Conservation (phyloP, 352 stramenopile genomes). For the Globisporangium mamillatum region DNA sequence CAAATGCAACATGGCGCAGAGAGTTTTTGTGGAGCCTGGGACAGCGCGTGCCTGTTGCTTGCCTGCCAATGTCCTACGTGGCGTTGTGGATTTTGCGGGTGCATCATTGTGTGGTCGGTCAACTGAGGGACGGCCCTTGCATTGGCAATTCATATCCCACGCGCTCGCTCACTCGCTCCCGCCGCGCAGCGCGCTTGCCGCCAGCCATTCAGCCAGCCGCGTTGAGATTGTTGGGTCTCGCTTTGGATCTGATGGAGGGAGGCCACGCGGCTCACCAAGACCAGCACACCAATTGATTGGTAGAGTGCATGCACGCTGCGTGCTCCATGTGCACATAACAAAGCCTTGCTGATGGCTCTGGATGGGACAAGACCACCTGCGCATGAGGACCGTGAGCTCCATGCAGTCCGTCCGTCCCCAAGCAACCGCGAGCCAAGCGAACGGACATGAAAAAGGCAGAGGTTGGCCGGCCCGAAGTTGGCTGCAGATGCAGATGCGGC, state of each 20-base stretch:
- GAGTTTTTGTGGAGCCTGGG: background rate
- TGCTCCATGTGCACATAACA: background rate
- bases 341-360: background rate
- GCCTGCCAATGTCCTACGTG: background rate
- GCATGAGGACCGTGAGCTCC: background rate
- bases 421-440: background rate
- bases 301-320: background rate
- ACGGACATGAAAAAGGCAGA: background rate
- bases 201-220: background rate
- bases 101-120: background rate
- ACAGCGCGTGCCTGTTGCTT: background rate
- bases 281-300: background rate
- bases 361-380: background rate
- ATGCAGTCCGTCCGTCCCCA: background rate
- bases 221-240: background rate
- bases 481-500: background rate
- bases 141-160: background rate
- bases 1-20: background rate
- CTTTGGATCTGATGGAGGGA: background rate
- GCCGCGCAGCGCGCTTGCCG: background rate
- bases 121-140: too few relatives aligned
- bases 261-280: background rate
- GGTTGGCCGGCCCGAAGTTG: background rate
- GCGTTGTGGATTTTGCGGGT: background rate
- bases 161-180: background rate